Conservation (phyloP, 495 filamentous ascomycete species). For the Neurospora sp. region DNA sequence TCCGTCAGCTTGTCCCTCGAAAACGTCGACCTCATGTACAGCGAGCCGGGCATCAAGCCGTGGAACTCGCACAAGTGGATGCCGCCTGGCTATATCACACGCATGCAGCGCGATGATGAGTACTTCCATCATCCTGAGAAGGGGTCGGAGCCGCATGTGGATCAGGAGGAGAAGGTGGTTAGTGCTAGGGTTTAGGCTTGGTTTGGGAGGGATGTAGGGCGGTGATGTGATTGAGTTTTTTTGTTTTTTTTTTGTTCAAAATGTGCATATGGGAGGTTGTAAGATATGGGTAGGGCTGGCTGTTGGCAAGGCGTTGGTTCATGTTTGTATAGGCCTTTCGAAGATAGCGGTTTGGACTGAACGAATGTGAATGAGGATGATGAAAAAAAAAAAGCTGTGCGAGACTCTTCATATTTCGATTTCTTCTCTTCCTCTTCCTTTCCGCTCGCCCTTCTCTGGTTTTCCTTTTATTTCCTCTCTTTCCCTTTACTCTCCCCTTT, state of each 20-base stretch:
- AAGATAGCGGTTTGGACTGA: neutral
- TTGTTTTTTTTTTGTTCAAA: neutral
- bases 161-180: neutral
- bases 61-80: slow-evolving; percentile 54
- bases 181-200: neutral
- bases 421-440: neutral
- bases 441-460: no score
- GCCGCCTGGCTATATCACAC: slow-evolving; percentile 32
- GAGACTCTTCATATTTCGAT: neutral
- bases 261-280: neutral
- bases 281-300: neutral
- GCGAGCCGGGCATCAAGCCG: slow-evolving; percentile 48
- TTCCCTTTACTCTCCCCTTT: neutral
- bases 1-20: slow-evolving; percentile 57
- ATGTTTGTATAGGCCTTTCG: neutral
- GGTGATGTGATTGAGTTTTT: no score
- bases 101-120: slow-evolving; percentile 16
- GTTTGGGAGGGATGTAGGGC: neutral
- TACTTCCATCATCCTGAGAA: slow-evolving; percentile 5
- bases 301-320: neutral
- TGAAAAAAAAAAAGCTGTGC: neutral
- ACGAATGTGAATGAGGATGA: neutral
- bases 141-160: slow-evolving; percentile 1
- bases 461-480: no score
- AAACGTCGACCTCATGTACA: slow-evolving; percentile 69